These are phyloP conservation scores for Diaporthe nobilis DNA, from an alignment of 2,329 filamentous ascomycete genomes.

Conservation along the genomic window DNA sequence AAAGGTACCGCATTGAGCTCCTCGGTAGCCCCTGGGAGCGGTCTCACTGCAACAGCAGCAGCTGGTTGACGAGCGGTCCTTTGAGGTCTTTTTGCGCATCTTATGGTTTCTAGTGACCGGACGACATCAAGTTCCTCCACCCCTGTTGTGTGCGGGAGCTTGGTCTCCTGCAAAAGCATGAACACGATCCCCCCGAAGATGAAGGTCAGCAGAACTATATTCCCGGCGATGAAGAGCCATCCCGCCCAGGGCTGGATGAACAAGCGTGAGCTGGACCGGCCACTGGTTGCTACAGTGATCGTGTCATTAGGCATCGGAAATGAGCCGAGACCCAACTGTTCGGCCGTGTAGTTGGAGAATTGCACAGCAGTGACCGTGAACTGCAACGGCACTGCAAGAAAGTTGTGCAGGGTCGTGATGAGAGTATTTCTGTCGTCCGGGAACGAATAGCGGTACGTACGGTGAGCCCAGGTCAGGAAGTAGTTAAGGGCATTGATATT, in stretches of 20 bases:
- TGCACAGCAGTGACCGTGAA: slow-evolving; percentile 20
- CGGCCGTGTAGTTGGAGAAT: slow-evolving; percentile 13
- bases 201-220: neutral
- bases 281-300: slow-evolving; percentile 9
- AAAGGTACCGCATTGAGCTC: neutral
- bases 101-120: neutral
- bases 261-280: neutral
- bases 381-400: slow-evolving; percentile 1
- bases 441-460: slow-evolving; percentile 18
- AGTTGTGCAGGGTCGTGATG: slow-evolving; percentile 2
- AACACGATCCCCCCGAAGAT: neutral
- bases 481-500: slow-evolving; percentile 14
- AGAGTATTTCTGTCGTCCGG: slow-evolving; percentile 8
- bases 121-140: slow-evolving; percentile 10
- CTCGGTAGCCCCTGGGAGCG: neutral
- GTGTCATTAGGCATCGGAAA: slow-evolving; percentile 22
- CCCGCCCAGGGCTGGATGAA: slow-evolving; percentile 10
- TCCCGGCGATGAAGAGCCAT: slow-evolving; percentile 13
- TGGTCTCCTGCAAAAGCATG: neutral
- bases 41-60: neutral
- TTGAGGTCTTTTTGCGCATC: neutral
- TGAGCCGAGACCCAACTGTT: neutral
- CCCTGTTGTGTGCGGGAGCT: neutral
- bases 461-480: slow-evolving; percentile 17
- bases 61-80: neutral